Evolutionary conservation across 768 basidiomycete genomes (phyloP), one percentile per base, ranked within the genome.

Genomic region (Boletus subparvulus): DNA sequence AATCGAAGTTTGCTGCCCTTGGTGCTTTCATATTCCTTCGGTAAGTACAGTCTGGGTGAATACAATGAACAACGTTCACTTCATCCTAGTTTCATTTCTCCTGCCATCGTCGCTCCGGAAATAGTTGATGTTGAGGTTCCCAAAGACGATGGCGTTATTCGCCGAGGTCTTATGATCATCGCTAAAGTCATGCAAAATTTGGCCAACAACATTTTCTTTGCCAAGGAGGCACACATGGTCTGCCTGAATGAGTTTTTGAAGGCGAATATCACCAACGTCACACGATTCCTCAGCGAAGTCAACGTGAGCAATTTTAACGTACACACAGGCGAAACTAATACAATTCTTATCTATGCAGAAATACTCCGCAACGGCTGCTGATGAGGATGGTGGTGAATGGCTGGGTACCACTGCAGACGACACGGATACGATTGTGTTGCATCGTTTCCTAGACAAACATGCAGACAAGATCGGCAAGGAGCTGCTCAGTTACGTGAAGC

Each of bases 21-120:
- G 92, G 93, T 24, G 91, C 93, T 12, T 94, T 97, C 76, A 87
- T 98, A 57, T 97, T 98, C 68, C 76, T 98, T 42, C 83, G 94
- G 84, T 88, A 63, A 36, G 74, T 63, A 12, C 10, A 50, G 36
- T 12, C 6, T 40, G 41, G 9, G 41, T 21, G n/a, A 21, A 30
- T 24, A 14, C 17, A 12, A 9, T 0, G 24, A 50, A 39, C 53
- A 26, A 39, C 58, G 54, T 19, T 68, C 41, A 52, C 28, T 36
- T 28, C 8, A 16, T n/a, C 4, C 9, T 46, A 94, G 91, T 45
- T 96, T 96, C 70, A 92, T 96, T 56, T 92, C 89, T 37, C 95
- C 95, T 39, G 91, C 93, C 0, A 84, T 98, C 32, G 91, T 95
- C 9, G 77, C 90, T 0, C 94, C 94, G 0, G 90, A 92, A 64